phyloP scores from a whole-genome alignment of 139 green algal genomes.

The Mesostigma viride region DNA sequence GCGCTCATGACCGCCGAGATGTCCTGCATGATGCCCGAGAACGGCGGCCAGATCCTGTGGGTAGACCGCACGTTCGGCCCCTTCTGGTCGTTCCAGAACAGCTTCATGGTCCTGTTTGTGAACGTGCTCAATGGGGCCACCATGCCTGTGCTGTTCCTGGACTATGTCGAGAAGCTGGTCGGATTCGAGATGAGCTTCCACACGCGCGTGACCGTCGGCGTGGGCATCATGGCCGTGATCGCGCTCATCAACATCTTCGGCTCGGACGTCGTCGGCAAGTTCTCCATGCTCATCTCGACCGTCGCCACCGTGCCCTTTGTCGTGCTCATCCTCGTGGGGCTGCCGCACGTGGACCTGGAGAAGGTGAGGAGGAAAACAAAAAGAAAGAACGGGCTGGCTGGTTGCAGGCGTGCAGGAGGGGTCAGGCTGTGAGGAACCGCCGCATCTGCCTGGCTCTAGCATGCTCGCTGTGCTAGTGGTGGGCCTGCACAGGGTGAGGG shows the following conservation, averaged over 20 bases:
- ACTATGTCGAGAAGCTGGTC: slow-evolving; percentile 23
- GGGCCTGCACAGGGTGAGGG: too few relatives aligned
- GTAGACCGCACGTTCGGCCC: slow-evolving; percentile 31
- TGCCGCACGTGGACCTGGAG: slow-evolving; percentile 17
- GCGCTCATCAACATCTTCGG: slow-evolving; percentile 22
- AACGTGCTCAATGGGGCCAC: slow-evolving; percentile 21
- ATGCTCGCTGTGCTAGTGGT: too few relatives aligned
- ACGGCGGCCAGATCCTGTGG: slow-evolving; percentile 37
- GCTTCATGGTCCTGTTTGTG: not conserved
- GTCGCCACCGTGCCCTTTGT: slow-evolving; percentile 12
- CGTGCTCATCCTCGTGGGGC: slow-evolving; percentile 12
- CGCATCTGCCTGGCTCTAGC: too few relatives aligned
- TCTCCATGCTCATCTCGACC: not conserved
- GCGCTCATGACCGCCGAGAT: slow-evolving; percentile 40
- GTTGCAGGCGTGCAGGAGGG: too few relatives aligned
- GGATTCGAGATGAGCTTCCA: too few relatives aligned
- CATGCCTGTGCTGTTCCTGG: slow-evolving; percentile 24
- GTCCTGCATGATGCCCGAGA: slow-evolving; percentile 33
- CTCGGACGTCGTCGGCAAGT: slow-evolving; percentile 15
- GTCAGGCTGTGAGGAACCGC: too few relatives aligned
- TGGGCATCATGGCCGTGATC: not conserved
- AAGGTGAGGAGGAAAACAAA: too few relatives aligned
- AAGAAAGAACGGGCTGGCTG: too few relatives aligned
- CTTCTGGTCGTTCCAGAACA: slow-evolving; percentile 34
- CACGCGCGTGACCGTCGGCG: too few relatives aligned